These are phyloP conservation scores for Thelonectria rubi DNA, from an alignment of 2,329 filamentous ascomycete species.

Conservation along the genomic window DNA sequence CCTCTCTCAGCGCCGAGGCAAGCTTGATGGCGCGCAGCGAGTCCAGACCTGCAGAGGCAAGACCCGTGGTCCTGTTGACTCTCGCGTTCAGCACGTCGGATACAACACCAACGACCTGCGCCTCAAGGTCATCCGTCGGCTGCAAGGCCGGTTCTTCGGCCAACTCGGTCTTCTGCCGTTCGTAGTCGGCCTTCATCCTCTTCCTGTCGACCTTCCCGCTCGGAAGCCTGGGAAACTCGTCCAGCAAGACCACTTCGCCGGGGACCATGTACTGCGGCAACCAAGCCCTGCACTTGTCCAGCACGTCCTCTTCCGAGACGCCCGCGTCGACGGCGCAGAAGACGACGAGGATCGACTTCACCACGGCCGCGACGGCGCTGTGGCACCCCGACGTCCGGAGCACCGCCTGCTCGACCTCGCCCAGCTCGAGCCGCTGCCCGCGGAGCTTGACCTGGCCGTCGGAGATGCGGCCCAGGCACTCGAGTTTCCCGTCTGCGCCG, in stretches of 20 bases:
- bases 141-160: slow-evolving; percentile 12
- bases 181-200: slow-evolving; percentile 63
- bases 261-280: slow-evolving; percentile 87
- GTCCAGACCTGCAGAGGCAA: slow-evolving; percentile 69
- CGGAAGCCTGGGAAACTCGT: slow-evolving; percentile 75
- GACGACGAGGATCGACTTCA: slow-evolving; percentile 74
- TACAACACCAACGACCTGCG: slow-evolving; percentile 52
- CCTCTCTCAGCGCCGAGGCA: slow-evolving; percentile 68
- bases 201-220: slow-evolving; percentile 87
- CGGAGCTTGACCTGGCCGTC: slow-evolving; percentile 87
- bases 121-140: slow-evolving; percentile 35
- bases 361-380: slow-evolving; percentile 71
- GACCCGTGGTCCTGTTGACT: slow-evolving; percentile 50
- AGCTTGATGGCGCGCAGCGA: slow-evolving; percentile 63
- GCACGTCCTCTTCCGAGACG: slow-evolving; percentile 54
- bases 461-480: slow-evolving; percentile 82
- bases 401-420: slow-evolving; percentile 78
- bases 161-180: slow-evolving; percentile 28
- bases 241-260: slow-evolving; percentile 71
- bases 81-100: slow-evolving; percentile 51
- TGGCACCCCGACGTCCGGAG: slow-evolving; percentile 70
- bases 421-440: slow-evolving; percentile 83
- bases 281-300: slow-evolving; percentile 74
- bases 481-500: slow-evolving; percentile 72
- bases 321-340: slow-evolving; percentile 70